A percentile compares a stretch with the other conserved stretches of the same genome.
Evolutionary conservation across 2,329 filamentous ascomycete species (phyloP).

Genomic region (Fusarium begoniae): DNA sequence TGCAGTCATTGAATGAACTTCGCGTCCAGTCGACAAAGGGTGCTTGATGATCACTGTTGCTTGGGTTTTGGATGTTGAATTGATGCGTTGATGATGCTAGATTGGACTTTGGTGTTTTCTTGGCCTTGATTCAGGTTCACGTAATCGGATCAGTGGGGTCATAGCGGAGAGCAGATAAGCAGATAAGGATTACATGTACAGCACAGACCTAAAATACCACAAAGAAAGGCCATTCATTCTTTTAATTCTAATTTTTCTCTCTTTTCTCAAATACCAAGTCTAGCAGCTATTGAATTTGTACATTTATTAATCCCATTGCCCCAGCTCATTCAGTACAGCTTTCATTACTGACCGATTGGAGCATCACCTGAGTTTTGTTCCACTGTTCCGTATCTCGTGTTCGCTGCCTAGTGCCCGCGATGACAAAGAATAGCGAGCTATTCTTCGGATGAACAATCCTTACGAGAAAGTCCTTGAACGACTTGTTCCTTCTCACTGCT

Average conservation of each 20-base stretch:
- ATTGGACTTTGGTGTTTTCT: neutral
- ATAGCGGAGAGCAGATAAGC: neutral
- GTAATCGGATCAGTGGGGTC: neutral
- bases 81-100: neutral
- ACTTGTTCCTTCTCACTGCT: neutral
- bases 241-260: neutral
- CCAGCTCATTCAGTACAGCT: fast-evolving
- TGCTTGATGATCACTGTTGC: neutral
- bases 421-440: neutral
- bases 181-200: neutral
- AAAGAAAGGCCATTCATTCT: neutral
- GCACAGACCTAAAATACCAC: neutral
- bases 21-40: neutral
- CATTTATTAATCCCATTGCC: fast-evolving
- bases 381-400: neutral
- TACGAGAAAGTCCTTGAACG: neutral
- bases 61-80: neutral
- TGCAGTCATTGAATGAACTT: neutral
- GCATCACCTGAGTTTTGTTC: neutral
- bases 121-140: neutral
- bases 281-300: neutral
- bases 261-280: neutral
- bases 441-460: neutral
- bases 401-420: neutral
- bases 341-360: neutral